Base-by-base conservation (phyloP, 108 stramenopile species). In the Parmales sp. region DNA sequence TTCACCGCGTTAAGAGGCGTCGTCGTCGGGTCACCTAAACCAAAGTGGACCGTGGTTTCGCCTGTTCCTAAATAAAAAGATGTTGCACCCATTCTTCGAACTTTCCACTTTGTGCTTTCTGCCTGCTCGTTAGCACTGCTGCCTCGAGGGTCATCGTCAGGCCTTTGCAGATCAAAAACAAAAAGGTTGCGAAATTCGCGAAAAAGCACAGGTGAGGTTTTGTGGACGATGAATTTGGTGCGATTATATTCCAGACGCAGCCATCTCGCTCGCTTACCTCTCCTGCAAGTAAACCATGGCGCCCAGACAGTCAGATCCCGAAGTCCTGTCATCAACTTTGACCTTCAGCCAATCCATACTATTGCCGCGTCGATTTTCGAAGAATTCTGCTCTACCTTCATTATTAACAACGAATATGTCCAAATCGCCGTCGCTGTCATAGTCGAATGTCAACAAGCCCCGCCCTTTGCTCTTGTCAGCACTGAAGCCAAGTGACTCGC, bases 381-480 rank as follows among this genome's bases (percentile, higher is more conserved):
- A 50, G 20, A 50, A 50, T 22, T 50, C 49, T 4, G 49, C 5
- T 5, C n/a, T 50, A 22, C 49, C 49, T 22, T 50, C 49, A 50
- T 22, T 50, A 22, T 50, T 18, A 18, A 50, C 23, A 22, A 50
- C 49, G 49, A 50, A 50, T 22, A 50, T 22, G 49, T 18, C 49
- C 5, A 50, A 22, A 20, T 50, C 49, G 23, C 49, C 49, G 23
- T 50, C 49, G 49, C 23, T 22, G 49, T 50, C 49, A 22, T 50
- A 50, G 18, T 50, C 49, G 19, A 50, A 50, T 18, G 49, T 22
- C 20, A 50, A 22, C n/a, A 50, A 22, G 4, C 49, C 49, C 18
- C 49, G 49, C n/a, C 49, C 49, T 22, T 50, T 50, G 49, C 49
- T 18, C 49, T 50, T 50, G 49, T 50, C 49, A 22, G 49, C 49